phyloP scores from a whole-genome alignment of 2,329 filamentous ascomycete species.

The Ceratocystis huliohia region DNA sequence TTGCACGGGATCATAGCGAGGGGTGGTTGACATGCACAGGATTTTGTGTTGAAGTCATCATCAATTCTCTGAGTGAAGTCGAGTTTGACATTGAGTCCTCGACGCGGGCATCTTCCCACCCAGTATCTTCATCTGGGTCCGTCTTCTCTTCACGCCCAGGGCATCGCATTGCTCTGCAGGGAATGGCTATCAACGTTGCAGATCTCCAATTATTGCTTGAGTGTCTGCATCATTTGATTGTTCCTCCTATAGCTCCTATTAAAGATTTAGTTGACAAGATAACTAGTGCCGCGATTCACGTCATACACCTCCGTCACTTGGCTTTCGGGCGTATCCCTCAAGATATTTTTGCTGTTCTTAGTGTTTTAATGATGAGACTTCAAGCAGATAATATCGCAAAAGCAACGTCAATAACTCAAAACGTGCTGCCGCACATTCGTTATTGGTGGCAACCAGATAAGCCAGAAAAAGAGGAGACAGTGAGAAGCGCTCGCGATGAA shows the following conservation, averaged over 20 bases:
- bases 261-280: background rate
- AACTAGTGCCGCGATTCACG: slow-evolving; percentile 26
- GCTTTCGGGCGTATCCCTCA: slow-evolving; percentile 54
- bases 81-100: slow-evolving; percentile 26
- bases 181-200: slow-evolving; percentile 22
- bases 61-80: slow-evolving; percentile 34
- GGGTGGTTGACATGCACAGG: slow-evolving; percentile 57
- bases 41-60: slow-evolving; percentile 58
- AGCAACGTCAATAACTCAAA: slow-evolving; percentile 45
- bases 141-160: slow-evolving; percentile 21
- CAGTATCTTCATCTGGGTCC: slow-evolving; percentile 28
- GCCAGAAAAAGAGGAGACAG: slow-evolving; percentile 45
- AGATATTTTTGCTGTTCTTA: slow-evolving; percentile 62
- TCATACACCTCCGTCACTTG: slow-evolving; percentile 47
- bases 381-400: slow-evolving; percentile 56
- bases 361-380: slow-evolving; percentile 52
- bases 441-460: slow-evolving; percentile 67
- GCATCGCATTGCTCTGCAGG: slow-evolving; percentile 14
- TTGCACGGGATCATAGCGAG: slow-evolving; percentile 43
- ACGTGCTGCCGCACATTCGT: slow-evolving; percentile 57
- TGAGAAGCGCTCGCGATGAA: slow-evolving; percentile 57
- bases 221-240: slow-evolving; percentile 52
- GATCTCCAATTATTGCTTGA: slow-evolving; percentile 42
- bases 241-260: slow-evolving; percentile 55
- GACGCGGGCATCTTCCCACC: slow-evolving; percentile 34